Evolutionary conservation across 2,329 filamentous ascomycete species (phyloP).

Genomic region (Fusarium proliferatum): DNA sequence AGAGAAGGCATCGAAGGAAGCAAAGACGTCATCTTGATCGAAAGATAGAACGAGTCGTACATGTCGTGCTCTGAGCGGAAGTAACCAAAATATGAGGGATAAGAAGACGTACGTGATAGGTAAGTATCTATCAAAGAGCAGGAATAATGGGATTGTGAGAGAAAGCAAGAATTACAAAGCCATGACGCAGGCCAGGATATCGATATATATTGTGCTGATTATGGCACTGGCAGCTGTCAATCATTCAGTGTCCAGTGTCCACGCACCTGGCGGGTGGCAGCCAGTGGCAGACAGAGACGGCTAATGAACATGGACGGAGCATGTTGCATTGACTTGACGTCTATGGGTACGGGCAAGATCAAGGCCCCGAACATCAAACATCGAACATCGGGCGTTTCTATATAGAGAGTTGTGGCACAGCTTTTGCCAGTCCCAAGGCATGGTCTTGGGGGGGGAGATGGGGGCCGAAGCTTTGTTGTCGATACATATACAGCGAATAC

Average conservation of each 20-base stretch:
- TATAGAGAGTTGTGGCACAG: slow-evolving; percentile 22
- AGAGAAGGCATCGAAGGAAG: neutral
- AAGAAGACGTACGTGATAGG: neutral
- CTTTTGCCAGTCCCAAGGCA: neutral
- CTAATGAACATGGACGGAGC: slow-evolving; percentile 1
- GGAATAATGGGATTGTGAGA: neutral
- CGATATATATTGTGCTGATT: neutral
- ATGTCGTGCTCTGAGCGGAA: neutral
- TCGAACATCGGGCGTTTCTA: neutral
- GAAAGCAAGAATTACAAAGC: neutral
- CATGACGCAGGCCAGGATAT: neutral
- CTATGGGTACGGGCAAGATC: neutral
- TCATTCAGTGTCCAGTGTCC: slow-evolving; percentile 21
- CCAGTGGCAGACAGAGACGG: slow-evolving; percentile 13
- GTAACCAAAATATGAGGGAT: neutral
- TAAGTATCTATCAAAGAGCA: neutral
- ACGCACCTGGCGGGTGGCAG: slow-evolving; percentile 8
- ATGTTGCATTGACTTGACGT: slow-evolving; percentile 12
- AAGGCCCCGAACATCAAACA: neutral
- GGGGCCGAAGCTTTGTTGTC: slow-evolving; percentile 5
- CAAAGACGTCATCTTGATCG: neutral
- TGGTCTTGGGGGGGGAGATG: neutral
- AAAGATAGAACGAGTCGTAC: neutral
- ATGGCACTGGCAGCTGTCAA: neutral
- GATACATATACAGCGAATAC: neutral